These are phyloP conservation scores for Cercospora sesami DNA, from an alignment of 2,329 filamentous ascomycete genomes.

Conservation along the genomic window DNA sequence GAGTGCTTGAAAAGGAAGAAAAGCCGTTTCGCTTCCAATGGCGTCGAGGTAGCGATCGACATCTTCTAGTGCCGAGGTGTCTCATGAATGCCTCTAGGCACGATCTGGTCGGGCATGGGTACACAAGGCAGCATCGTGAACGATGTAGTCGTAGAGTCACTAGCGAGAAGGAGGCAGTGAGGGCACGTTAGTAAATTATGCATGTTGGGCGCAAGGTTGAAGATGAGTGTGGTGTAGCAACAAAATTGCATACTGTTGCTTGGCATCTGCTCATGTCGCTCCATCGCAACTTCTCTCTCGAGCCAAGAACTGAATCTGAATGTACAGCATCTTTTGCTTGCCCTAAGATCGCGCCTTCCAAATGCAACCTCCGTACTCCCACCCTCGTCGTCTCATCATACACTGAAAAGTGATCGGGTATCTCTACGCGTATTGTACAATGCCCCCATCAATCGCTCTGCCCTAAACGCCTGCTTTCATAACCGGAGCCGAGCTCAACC, in stretches of 20 bases:
- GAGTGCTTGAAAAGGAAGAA: conserved; percentile 3
- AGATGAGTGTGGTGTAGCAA: neutral
- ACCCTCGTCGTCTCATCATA: neutral
- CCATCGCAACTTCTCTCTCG: neutral
- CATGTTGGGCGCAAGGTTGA: neutral
- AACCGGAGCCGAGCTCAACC: conserved; percentile 9
- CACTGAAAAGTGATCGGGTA: conserved; percentile 1
- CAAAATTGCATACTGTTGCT: neutral
- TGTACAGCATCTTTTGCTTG: neutral
- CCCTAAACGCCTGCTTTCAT: conserved; percentile 4
- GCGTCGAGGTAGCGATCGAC: conserved; percentile 13
- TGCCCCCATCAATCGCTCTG: neutral
- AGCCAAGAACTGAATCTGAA: neutral
- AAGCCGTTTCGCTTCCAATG: neutral
- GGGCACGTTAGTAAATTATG: neutral
- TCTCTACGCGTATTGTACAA: conserved; percentile 1
- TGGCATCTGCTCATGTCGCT: neutral
- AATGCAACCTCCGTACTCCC: neutral
- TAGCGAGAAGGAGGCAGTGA: neutral
- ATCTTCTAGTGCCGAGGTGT: conserved; percentile 12
- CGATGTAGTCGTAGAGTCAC: neutral
- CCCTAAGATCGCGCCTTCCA: neutral
- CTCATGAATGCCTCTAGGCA: neutral
- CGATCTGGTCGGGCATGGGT: neutral
- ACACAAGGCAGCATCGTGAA: neutral